These are phyloP conservation scores for Xylariaceae sp. DNA, from an alignment of 2,329 filamentous ascomycete genomes.

Conservation along the genomic window DNA sequence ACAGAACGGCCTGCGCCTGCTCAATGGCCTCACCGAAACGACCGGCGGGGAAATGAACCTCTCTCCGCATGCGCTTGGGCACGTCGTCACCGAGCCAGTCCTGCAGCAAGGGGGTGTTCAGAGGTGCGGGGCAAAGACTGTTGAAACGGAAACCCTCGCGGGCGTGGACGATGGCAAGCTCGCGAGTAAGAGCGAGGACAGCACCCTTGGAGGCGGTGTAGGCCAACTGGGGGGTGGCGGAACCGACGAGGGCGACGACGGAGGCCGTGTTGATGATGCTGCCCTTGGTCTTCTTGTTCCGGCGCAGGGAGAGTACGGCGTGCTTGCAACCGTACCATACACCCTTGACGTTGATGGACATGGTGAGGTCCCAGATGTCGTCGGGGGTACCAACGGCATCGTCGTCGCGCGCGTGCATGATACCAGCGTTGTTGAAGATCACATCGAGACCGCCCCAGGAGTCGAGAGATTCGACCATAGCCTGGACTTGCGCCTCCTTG, in stretches of 20 bases:
- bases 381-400: slow-evolving; percentile 81
- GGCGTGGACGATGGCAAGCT: slow-evolving; percentile 87
- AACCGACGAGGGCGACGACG: slow-evolving; percentile 80
- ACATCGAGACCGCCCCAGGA: slow-evolving; percentile 82
- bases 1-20: slow-evolving; percentile 83
- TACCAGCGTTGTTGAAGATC: slow-evolving; percentile 96
- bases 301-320: slow-evolving; percentile 74
- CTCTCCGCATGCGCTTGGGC: slow-evolving; percentile 73
- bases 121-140: slow-evolving; percentile 78
- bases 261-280: slow-evolving; percentile 91
- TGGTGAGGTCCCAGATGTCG: slow-evolving; percentile 89
- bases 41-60: slow-evolving; percentile 83
- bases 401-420: slow-evolving; percentile 83
- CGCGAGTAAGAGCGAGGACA: slow-evolving; percentile 81
- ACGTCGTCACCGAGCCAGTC: slow-evolving; percentile 88
- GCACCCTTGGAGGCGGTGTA: slow-evolving; percentile 95
- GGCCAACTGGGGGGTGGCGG: slow-evolving; percentile 81
- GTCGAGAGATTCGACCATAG: slow-evolving; percentile 69
- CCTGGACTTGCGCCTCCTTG: slow-evolving; percentile 73
- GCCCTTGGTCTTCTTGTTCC: slow-evolving; percentile 69
- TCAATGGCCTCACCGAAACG: slow-evolving; percentile 92
- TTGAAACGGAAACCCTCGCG: slow-evolving; percentile 88
- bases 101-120: slow-evolving; percentile 88
- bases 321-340: slow-evolving; percentile 98
- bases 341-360: slow-evolving; percentile 93